Conservation (phyloP, 768 basidiomycete genomes). For the Collybia sordida region DNA sequence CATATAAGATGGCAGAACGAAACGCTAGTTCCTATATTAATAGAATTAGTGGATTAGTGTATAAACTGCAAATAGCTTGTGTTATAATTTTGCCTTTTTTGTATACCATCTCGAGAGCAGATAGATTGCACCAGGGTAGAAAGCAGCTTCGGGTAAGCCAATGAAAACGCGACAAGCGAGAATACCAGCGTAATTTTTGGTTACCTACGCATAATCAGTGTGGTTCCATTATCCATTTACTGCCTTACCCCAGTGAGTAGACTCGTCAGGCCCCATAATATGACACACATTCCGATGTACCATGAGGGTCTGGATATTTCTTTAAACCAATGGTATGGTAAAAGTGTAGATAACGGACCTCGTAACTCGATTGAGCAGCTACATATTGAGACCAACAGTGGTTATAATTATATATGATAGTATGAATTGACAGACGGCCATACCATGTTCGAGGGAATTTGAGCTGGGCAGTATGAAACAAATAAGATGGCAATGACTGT, state of each 20-base stretch:
- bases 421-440: slow-evolving; percentile 5
- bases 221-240: not conserved
- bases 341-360: slow-evolving; percentile 35
- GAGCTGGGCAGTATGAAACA: slow-evolving; percentile 61
- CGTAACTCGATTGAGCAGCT: slow-evolving; percentile 57
- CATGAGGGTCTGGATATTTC: slow-evolving; percentile 48
- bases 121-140: slow-evolving; percentile 58
- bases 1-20: slow-evolving; percentile 59
- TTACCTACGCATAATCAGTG: slow-evolving; percentile 35
- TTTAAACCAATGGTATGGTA: not conserved
- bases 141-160: slow-evolving; percentile 65
- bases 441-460: slow-evolving; percentile 70
- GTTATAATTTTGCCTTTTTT: slow-evolving; percentile 42
- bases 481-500: slow-evolving; percentile 53
- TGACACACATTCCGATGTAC: slow-evolving; percentile 60
- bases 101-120: slow-evolving; percentile 58
- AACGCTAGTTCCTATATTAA: slow-evolving; percentile 58
- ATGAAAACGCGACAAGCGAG: slow-evolving; percentile 59
- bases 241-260: slow-evolving; percentile 56
- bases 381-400: not conserved
- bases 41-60: slow-evolving; percentile 8
- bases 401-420: not conserved
- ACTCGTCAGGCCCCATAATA: slow-evolving; percentile 64
- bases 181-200: slow-evolving; percentile 53
- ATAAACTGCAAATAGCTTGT: not conserved